Evolutionary conservation across 148 eudicot genomes (phyloP).

Genomic region (Amaranthus hypochondriacus): DNA sequence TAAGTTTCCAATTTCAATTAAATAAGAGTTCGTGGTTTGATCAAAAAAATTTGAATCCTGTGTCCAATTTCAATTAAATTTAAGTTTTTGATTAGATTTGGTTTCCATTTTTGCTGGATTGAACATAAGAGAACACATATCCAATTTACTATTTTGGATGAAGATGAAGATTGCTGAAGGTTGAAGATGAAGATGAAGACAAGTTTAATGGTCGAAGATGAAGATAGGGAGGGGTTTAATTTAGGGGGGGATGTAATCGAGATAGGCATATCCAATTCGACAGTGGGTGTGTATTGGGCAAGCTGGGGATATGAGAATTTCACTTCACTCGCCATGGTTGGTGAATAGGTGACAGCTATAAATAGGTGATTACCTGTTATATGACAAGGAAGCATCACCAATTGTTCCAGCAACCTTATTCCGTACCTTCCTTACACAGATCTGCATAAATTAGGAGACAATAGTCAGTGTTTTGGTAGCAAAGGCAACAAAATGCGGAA

Average conservation of each 20-base stretch:
- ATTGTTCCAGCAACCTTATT: constrained; percentile 87
- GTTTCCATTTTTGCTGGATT: too few relatives aligned
- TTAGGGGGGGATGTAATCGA: background rate
- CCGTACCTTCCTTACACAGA: constrained; percentile 87
- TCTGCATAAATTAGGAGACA: constrained; percentile 33
- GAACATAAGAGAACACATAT: too few relatives aligned
- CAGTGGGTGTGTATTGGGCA: too few relatives aligned
- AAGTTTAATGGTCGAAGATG: background rate
- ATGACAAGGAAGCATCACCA: constrained; percentile 74
- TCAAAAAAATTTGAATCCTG: too few relatives aligned
- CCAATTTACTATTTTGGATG: too few relatives aligned
- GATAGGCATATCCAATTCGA: too few relatives aligned
- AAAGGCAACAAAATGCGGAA: background rate
- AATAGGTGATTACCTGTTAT: constrained; percentile 50
- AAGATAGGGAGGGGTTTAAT: background rate
- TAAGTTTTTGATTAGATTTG: too few relatives aligned
- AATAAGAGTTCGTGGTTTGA: too few relatives aligned
- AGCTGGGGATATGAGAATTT: background rate
- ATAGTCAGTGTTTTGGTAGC: background rate
- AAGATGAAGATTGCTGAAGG: too few relatives aligned
- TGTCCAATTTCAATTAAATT: too few relatives aligned
- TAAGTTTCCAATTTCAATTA: too few relatives aligned
- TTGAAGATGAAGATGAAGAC: too few relatives aligned
- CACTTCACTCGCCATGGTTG: background rate
- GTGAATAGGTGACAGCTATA: background rate